A percentile compares a stretch with the other conserved stretches of the same genome.
phyloP scores from a whole-genome alignment of 176 grass and related monocot species.

The Thalia dealbata region DNA sequence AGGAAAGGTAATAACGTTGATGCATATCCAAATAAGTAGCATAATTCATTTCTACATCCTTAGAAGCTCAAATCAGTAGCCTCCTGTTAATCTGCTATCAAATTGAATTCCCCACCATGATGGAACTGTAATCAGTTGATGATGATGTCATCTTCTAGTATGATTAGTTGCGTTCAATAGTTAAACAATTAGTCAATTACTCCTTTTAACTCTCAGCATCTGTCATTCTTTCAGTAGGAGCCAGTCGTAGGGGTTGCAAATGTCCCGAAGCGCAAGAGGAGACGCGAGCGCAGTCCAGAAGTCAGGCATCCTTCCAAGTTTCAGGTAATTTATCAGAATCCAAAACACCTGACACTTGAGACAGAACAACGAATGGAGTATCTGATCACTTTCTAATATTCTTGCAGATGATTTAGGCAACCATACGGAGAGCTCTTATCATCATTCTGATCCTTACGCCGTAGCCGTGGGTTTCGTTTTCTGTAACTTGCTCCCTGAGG shows the following conservation, averaged over 20 bases:
- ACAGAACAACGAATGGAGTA: neutral
- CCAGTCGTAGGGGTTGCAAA: constrained; percentile 30
- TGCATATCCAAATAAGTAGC: neutral
- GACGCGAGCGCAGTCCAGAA: constrained; percentile 51
- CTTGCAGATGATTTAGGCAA: constrained; percentile 43
- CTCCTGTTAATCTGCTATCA: neutral
- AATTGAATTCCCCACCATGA: neutral
- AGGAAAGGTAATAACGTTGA: neutral
- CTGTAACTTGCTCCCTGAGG: too few relatives aligned
- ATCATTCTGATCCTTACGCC: constrained; percentile 23
- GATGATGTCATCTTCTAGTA: neutral
- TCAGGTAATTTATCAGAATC: constrained; percentile 33
- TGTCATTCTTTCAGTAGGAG: constrained; percentile 21
- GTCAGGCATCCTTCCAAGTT: constrained; percentile 37
- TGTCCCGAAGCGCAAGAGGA: constrained; percentile 66
- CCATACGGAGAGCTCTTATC: constrained; percentile 25
- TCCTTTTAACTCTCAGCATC: neutral
- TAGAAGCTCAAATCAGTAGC: neutral
- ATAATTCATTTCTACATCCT: neutral
- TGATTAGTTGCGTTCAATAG: neutral
- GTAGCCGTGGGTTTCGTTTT: too few relatives aligned
- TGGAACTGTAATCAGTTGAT: neutral
- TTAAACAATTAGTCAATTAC: neutral
- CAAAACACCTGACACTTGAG: neutral
- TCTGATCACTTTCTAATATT: neutral